Evolutionary conservation across 2,329 filamentous ascomycete species (phyloP).

Genomic region (Ceratocystis diversiconidia): DNA sequence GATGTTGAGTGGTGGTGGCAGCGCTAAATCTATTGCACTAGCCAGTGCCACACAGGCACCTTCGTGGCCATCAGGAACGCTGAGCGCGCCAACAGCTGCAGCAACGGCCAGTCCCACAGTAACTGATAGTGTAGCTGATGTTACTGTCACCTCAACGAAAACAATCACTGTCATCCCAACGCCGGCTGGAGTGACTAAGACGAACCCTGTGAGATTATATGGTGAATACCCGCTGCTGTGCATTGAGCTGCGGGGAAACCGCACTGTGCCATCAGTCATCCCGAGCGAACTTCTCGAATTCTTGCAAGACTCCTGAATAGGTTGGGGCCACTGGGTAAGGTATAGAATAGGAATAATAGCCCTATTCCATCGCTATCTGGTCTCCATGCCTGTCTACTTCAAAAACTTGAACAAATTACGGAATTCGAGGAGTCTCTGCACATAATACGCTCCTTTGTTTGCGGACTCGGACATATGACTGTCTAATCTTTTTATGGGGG

Average conservation of each 20-base stretch:
- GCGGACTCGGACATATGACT: background rate
- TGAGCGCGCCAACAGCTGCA: conserved; percentile 6
- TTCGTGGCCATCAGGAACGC: conserved; percentile 10
- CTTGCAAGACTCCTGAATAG: conserved; percentile 6
- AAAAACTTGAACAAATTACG: background rate
- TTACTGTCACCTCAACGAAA: background rate
- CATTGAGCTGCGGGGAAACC: conserved; percentile 10
- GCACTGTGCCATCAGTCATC: conserved; percentile 5
- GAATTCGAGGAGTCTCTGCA: conserved; percentile 5
- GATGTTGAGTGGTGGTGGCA: background rate
- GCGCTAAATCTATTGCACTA: background rate
- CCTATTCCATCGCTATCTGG: background rate
- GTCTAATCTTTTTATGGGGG: background rate
- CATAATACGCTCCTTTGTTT: background rate
- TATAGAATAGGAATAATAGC: too few relatives aligned
- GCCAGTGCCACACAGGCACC: conserved; percentile 8
- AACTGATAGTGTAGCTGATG: background rate
- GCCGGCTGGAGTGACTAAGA: background rate
- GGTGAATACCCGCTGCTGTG: conserved; percentile 16
- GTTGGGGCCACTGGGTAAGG: background rate
- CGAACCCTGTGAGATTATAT: conserved; percentile 11
- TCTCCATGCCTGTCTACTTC: background rate
- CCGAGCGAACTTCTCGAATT: conserved; percentile 11
- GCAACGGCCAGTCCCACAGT: background rate
- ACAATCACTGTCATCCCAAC: background rate